Conservation (phyloP, 2,329 filamentous ascomycete genomes). For the Trichophyton benhamiae region DNA sequence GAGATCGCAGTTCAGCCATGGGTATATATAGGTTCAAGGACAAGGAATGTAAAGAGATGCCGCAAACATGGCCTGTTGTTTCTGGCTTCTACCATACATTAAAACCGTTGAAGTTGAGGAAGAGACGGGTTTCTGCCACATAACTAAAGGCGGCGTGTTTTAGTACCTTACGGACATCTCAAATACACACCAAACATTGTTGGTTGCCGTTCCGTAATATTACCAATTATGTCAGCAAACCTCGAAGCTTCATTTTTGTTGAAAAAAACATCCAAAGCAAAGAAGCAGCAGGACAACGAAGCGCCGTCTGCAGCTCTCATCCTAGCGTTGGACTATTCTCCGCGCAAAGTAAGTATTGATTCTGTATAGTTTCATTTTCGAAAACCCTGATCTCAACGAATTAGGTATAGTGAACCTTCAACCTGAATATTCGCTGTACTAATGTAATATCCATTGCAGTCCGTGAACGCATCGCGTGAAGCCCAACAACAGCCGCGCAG, state of each 20-base stretch:
- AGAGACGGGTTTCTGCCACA: neutral
- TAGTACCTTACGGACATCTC: neutral
- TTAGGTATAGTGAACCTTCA: neutral
- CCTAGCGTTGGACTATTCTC: neutral
- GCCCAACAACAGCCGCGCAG: neutral
- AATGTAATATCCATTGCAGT: neutral
- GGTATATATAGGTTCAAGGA: neutral
- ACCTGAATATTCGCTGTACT: neutral
- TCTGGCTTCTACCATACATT: neutral
- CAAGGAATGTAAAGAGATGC: neutral
- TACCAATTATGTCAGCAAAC: neutral
- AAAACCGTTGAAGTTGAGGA: neutral
- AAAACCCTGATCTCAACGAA: neutral
- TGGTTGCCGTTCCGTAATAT: neutral
- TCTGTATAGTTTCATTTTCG: neutral
- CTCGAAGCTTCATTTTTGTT: neutral
- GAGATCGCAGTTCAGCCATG: slow-evolving; percentile 16
- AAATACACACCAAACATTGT: neutral
- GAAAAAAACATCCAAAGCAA: neutral
- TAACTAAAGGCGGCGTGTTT: neutral
- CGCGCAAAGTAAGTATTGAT: neutral
- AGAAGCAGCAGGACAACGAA: neutral
- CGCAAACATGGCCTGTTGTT: neutral
- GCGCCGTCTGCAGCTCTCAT: neutral
- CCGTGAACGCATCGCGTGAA: neutral